A percentile compares a stretch with the other conserved stretches of the same genome.
Evolutionary conservation across 768 basidiomycete species (phyloP).

Genomic region (Psilocybe cubensis): DNA sequence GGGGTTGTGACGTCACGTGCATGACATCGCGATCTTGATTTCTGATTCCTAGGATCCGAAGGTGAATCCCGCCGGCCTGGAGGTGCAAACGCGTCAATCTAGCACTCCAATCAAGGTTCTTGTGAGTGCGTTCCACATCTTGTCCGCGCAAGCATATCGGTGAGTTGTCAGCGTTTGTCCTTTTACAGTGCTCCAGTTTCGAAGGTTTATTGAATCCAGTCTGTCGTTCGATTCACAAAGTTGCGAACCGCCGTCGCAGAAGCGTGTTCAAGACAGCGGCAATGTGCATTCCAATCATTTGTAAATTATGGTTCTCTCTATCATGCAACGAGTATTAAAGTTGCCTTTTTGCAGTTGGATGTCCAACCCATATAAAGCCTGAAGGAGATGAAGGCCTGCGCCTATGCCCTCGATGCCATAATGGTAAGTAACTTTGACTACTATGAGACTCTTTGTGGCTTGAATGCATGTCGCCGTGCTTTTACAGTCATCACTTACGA

Average conservation of each 20-base stretch:
- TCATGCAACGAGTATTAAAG: not conserved
- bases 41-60: not conserved
- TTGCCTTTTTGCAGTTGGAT: constrained; percentile 55
- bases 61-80: not conserved
- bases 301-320: constrained; percentile 32
- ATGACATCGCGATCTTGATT: not conserved
- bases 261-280: not conserved
- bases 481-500: not conserved
- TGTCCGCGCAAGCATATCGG: too few species aligned
- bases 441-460: too few species aligned
- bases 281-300: constrained; percentile 32
- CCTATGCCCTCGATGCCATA: constrained; percentile 74
- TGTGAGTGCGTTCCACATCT: too few species aligned
- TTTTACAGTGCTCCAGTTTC: too few species aligned
- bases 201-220: too few species aligned
- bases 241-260: too few species aligned
- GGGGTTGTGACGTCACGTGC: not conserved
- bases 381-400: constrained; percentile 54
- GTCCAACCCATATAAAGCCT: constrained; percentile 60
- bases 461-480: not conserved
- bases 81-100: too few species aligned
- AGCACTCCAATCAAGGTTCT: too few species aligned
- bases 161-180: too few species aligned
- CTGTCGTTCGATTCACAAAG: too few species aligned
- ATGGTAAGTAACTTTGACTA: constrained; percentile 48